These are phyloP conservation scores for Antrodiella citrinella DNA, from an alignment of 768 basidiomycete species.

Conservation along the genomic window DNA sequence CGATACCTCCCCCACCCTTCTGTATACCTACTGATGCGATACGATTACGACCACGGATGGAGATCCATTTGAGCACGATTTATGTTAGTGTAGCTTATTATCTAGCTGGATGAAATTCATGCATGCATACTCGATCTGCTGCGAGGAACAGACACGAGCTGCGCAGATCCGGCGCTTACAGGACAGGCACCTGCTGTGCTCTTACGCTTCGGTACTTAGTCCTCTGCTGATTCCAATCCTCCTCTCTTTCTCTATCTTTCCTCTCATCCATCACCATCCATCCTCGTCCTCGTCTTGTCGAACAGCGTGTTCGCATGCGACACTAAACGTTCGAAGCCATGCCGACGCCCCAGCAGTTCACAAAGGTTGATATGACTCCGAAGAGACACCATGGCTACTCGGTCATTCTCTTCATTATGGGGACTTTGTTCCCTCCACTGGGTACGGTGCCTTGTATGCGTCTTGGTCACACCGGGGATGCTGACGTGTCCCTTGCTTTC, in stretches of 20 bases:
- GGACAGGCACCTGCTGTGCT: background rate
- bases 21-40: background rate
- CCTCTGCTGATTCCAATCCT: slow-evolving; percentile 6
- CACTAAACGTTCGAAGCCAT: background rate
- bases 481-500: slow-evolving; percentile 7
- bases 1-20: background rate
- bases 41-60: background rate
- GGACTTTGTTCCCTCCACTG: slow-evolving; percentile 86
- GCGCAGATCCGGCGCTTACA: no score
- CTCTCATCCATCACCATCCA: background rate
- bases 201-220: background rate
- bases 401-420: slow-evolving; percentile 75
- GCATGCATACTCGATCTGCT: no score
- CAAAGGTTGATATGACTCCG: slow-evolving; percentile 57
- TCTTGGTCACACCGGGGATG: background rate
- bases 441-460: slow-evolving; percentile 44
- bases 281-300: background rate
- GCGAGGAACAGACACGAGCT: no score
- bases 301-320: background rate
- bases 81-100: background rate
- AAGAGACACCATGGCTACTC: slow-evolving; percentile 75
- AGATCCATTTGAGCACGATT: background rate
- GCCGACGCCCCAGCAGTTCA: slow-evolving; percentile 16
- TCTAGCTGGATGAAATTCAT: background rate
- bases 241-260: slow-evolving; percentile 1